phyloP scores from a whole-genome alignment of 2,329 filamentous ascomycete species.

The Penicillium griseofulvum region DNA sequence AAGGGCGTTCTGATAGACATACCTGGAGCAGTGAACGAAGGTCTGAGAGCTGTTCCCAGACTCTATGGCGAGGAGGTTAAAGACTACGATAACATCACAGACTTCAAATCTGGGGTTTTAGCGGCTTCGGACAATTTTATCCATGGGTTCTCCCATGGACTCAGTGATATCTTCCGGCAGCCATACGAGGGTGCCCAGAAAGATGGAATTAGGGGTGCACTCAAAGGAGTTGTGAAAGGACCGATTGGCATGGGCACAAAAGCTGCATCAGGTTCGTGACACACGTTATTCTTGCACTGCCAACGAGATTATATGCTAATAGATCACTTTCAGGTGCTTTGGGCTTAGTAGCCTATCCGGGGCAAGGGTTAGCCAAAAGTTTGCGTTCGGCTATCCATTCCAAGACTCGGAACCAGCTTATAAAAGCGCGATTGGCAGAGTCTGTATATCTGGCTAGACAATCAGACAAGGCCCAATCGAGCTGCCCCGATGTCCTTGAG shows the following conservation, averaged over 20 bases:
- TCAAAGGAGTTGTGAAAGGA: conserved; percentile 39
- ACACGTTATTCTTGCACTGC: neutral
- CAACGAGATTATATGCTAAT: neutral
- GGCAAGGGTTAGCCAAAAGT: conserved; percentile 34
- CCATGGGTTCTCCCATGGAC: conserved; percentile 33
- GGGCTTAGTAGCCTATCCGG: conserved; percentile 34
- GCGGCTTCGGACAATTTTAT: conserved; percentile 36
- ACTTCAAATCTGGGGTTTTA: conserved; percentile 33
- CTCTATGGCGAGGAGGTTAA: conserved; percentile 39
- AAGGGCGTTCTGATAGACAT: conserved; percentile 40
- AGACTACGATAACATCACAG: conserved; percentile 32
- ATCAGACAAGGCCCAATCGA: conserved; percentile 1
- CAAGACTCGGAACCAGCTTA: conserved; percentile 25
- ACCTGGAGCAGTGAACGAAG: conserved; percentile 38
- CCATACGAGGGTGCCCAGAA: conserved; percentile 32
- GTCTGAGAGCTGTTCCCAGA: conserved; percentile 34
- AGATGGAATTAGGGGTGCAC: conserved; percentile 33
- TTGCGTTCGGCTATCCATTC: conserved; percentile 27
- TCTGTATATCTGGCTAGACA: conserved; percentile 15
- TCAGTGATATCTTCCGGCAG: conserved; percentile 32
- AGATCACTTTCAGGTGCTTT: conserved; percentile 17
- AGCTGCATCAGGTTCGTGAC: conserved; percentile 5
- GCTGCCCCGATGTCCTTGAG: conserved; percentile 2
- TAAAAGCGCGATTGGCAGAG: conserved; percentile 22
- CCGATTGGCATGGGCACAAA: conserved; percentile 8